These are phyloP conservation scores for Phytophthora chlamydospora DNA, from an alignment of 352 stramenopile species.

Conservation along the genomic window DNA sequence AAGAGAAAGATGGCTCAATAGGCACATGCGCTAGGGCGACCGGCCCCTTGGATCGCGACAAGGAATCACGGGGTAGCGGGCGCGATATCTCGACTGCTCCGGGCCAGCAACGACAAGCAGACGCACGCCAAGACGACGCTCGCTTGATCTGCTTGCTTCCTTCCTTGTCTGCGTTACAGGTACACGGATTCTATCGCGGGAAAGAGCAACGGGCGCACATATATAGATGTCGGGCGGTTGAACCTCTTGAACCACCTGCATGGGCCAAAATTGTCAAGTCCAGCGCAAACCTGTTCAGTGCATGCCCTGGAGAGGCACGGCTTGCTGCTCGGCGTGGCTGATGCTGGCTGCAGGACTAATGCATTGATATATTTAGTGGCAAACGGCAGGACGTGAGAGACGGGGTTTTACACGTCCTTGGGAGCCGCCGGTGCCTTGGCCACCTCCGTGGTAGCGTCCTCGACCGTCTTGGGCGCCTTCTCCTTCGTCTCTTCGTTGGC, in stretches of 20 bases:
- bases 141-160: background rate
- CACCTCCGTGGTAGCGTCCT: constrained; percentile 24
- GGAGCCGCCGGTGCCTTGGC: constrained; percentile 6
- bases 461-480: constrained; percentile 38
- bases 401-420: constrained; percentile 29
- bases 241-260: background rate
- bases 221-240: constrained; percentile 29
- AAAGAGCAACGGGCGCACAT: constrained; percentile 2
- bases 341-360: constrained; percentile 4
- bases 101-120: background rate
- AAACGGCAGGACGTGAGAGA: background rate
- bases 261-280: constrained; percentile 17
- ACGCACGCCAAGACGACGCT: constrained; percentile 6
- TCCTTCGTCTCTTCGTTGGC: constrained; percentile 45
- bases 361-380: constrained; percentile 28
- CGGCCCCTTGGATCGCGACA: constrained; percentile 29
- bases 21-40: constrained; percentile 28
- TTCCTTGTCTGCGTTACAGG: constrained; percentile 14
- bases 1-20: constrained; percentile 15
- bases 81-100: constrained; percentile 18
- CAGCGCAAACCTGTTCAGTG: background rate
- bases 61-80: constrained; percentile 17
- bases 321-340: no score
- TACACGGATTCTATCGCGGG: constrained; percentile 18
- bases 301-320: background rate